Evolutionary conservation across 352 stramenopile genomes (phyloP).

Genomic region (Phytophthora ohioensis): DNA sequence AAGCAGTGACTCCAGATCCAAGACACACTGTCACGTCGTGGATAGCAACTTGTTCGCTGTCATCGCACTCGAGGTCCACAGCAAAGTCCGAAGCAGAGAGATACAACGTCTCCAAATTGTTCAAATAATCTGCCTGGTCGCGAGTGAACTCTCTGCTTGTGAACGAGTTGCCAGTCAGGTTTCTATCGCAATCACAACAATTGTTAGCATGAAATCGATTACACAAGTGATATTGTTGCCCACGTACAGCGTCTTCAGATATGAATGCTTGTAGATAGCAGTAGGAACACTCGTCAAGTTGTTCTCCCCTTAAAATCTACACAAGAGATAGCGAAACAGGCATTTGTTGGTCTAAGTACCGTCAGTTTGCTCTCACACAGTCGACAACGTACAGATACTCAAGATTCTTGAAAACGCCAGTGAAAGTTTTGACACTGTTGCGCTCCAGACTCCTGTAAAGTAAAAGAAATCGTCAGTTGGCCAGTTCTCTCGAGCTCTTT

Average conservation of each 20-base stretch:
- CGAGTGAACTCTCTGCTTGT: constrained; percentile 45
- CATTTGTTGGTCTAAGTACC: too few species aligned
- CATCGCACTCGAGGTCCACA: constrained; percentile 33
- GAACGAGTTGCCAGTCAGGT: constrained; percentile 52
- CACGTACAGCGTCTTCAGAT: constrained; percentile 49
- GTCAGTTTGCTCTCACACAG: too few species aligned
- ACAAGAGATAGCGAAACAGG: background rate
- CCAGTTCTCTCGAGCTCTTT: background rate
- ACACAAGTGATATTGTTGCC: background rate
- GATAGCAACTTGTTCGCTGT: constrained; percentile 30
- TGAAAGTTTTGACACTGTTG: constrained; percentile 63
- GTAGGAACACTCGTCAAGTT: constrained; percentile 53
- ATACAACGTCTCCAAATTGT: constrained; percentile 42
- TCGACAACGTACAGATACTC: constrained; percentile 44
- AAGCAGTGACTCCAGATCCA: constrained; percentile 30
- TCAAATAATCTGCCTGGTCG: constrained; percentile 35
- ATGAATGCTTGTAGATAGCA: constrained; percentile 55
- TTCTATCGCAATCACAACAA: constrained; percentile 15
- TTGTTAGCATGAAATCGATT: background rate
- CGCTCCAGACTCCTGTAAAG: constrained; percentile 47
- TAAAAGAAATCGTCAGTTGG: background rate
- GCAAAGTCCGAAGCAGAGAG: constrained; percentile 42
- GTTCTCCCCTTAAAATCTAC: constrained; percentile 56
- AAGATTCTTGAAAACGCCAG: constrained; percentile 54
- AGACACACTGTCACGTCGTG: constrained; percentile 40